Evolutionary conservation across 1,284 basidiomycete genomes (phyloP), one percentile per base, ranked within the genome.

Genomic region (Taiwanofungus camphoratus): DNA sequence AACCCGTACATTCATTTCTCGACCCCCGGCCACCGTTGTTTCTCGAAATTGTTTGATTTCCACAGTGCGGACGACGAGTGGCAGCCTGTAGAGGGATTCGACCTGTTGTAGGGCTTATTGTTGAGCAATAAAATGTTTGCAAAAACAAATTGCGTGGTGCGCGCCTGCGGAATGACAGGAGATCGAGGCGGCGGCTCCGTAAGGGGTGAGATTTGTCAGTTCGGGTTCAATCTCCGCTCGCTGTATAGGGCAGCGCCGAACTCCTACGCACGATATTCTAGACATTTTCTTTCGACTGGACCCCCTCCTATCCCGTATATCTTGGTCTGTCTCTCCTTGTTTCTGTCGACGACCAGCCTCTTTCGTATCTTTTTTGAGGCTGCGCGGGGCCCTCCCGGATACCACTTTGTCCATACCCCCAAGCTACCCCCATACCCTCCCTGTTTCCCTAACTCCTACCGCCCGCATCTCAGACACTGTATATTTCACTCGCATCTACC

Each of bases 1-100:
- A 66, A 84, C 49, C 86, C 86, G 0, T 90, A 89, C 54, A 57
- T 53, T 26, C 87, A 90, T 59, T 91, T 85, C 58, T 80, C 78
- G 24, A 71, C 64, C 21, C 67, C 63, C 2, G 74, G 73, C n/a
- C 57, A 57, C 3, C 49, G 60, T 13, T 88, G 85, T 56, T 86
- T 74, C 60, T 70, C 71, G 46, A 79, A 77, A 59, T 60, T 87
- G 51, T 87, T 87, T 58, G 85, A 88, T 53, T 59, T 68, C 43
- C 60, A 65, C 36, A 60, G 54, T 32, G 63, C 61, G 45, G 66
- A 69, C 30, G 68, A 71, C 44, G 77, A 73, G 39, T 79, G 75
- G 76, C 66, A 77, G 56, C 69, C 71, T 19, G 56, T 76, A 49
- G 74, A 71, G 49, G 68, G 62, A n/a, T 69, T 73, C 49, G 64